A percentile compares a stretch with the other conserved stretches of the same genome.
Conservation (phyloP, 1,139 yeast genomes). For the Taphrina flavorubra region DNA sequence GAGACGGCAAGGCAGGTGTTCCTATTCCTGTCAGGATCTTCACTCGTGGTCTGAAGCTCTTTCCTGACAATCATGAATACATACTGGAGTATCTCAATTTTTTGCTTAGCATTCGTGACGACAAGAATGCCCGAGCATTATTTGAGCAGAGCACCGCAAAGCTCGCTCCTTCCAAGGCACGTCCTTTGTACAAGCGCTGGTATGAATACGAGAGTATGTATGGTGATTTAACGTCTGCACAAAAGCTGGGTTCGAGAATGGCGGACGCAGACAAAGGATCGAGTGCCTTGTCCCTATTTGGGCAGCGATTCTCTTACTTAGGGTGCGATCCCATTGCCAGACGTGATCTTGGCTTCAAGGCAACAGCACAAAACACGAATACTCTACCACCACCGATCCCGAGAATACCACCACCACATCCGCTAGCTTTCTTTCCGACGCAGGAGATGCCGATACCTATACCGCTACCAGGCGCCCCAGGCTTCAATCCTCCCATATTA, state of each 20-base stretch:
- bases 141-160: slow-evolving; percentile 70
- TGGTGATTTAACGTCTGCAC: slow-evolving; percentile 71
- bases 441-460: slow-evolving; percentile 5
- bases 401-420: slow-evolving; percentile 25
- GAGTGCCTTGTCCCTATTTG: slow-evolving; percentile 44
- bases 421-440: slow-evolving; percentile 12
- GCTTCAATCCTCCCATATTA: slow-evolving; percentile 12
- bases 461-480: slow-evolving; percentile 15
- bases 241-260: slow-evolving; percentile 69
- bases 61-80: slow-evolving; percentile 61
- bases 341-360: slow-evolving; percentile 35
- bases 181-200: slow-evolving; percentile 58
- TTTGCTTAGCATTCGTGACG: slow-evolving; percentile 72
- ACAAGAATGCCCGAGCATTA: slow-evolving; percentile 78
- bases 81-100: slow-evolving; percentile 74
- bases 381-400: slow-evolving; percentile 19
- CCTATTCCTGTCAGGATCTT: slow-evolving; percentile 62
- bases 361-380: background rate
- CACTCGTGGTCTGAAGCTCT: slow-evolving; percentile 76
- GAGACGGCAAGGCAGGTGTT: slow-evolving; percentile 66
- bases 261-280: slow-evolving; percentile 66
- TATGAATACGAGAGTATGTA: slow-evolving; percentile 62
- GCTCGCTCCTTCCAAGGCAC: slow-evolving; percentile 53
- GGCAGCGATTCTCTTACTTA: slow-evolving; percentile 36
- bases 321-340: slow-evolving; percentile 41